These are phyloP conservation scores for Didymella pinodella DNA, from an alignment of 2,329 filamentous ascomycete species.

Conservation along the genomic window DNA sequence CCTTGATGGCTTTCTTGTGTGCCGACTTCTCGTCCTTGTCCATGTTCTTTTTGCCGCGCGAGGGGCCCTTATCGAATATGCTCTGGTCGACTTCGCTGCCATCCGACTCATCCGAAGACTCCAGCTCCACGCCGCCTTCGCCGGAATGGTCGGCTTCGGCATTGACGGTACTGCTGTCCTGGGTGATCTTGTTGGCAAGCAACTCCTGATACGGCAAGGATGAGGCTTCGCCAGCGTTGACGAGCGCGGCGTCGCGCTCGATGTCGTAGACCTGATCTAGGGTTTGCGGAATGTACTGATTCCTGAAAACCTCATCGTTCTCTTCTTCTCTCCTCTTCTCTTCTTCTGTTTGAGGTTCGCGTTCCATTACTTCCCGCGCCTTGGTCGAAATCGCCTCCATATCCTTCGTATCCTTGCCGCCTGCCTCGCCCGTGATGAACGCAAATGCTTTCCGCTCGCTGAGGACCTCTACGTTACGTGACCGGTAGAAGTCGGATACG, in stretches of 20 bases:
- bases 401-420: slow-evolving; percentile 60
- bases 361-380: slow-evolving; percentile 72
- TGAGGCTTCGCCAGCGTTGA: slow-evolving; percentile 75
- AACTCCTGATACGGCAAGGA: slow-evolving; percentile 87
- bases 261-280: slow-evolving; percentile 96
- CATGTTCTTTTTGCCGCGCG: slow-evolving; percentile 67
- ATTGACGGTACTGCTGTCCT: slow-evolving; percentile 40
- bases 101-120: slow-evolving; percentile 29
- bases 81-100: slow-evolving; percentile 42
- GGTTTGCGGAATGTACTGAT: slow-evolving; percentile 96
- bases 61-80: slow-evolving; percentile 46
- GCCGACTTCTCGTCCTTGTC: slow-evolving; percentile 89
- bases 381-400: slow-evolving; percentile 67
- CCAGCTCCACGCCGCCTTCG: slow-evolving; percentile 15
- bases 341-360: slow-evolving; percentile 58
- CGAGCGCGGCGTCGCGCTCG: slow-evolving; percentile 83
- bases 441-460: slow-evolving; percentile 81
- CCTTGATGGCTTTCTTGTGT: slow-evolving; percentile 91
- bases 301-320: slow-evolving; percentile 90
- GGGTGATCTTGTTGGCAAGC: slow-evolving; percentile 72
- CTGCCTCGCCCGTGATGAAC: slow-evolving; percentile 75
- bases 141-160: background rate
- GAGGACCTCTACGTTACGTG: slow-evolving; percentile 82
- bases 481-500: slow-evolving; percentile 87
- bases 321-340: slow-evolving; percentile 66